Percentiles rank a stretch among this genome's conserved stretches.
Evolutionary conservation across 148 eudicot genomes (phyloP).

Genomic region (Polygonum maritimum): DNA sequence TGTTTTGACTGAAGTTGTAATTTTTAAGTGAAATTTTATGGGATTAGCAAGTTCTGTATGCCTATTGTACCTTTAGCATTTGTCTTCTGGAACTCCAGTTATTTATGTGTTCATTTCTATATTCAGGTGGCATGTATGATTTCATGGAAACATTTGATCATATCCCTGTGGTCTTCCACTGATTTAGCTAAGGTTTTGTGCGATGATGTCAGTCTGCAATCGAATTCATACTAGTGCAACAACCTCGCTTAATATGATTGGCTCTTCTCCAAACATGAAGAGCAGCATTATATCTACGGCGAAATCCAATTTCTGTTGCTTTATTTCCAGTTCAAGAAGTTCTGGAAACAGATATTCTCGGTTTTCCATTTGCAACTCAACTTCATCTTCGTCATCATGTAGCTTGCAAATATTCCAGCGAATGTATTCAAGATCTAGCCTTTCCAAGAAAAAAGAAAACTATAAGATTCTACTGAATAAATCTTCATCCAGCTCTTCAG

Average conservation of each 20-base stretch:
- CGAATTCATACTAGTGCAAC: conserved; percentile 28
- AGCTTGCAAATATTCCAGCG: conserved; percentile 28
- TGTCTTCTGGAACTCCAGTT: background rate
- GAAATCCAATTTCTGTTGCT: conserved; percentile 28
- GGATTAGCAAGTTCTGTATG: background rate
- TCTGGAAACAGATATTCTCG: conserved; percentile 22
- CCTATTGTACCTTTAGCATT: background rate
- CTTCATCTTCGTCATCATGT: conserved; percentile 23
- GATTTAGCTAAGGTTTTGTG: conserved; percentile 17
- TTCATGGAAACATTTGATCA: background rate
- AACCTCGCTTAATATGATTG: conserved; percentile 20
- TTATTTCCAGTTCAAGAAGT: conserved; percentile 22
- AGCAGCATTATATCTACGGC: conserved; percentile 22
- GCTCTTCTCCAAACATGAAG: conserved; percentile 36
- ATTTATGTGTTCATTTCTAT: background rate
- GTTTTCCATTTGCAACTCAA: conserved; percentile 21
- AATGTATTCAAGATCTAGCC: conserved; percentile 17
- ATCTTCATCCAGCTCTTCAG: conserved; percentile 20
- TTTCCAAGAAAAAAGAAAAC: conserved; percentile 21
- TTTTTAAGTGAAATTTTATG: background rate
- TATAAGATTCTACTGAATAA: conserved; percentile 24
- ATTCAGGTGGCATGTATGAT: conserved; percentile 4
- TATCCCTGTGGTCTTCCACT: background rate
- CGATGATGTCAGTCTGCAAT: conserved; percentile 37
- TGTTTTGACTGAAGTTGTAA: background rate